phyloP scores from a whole-genome alignment of 2,329 filamentous ascomycete genomes.

The Trichoderma atrobrunneum region DNA sequence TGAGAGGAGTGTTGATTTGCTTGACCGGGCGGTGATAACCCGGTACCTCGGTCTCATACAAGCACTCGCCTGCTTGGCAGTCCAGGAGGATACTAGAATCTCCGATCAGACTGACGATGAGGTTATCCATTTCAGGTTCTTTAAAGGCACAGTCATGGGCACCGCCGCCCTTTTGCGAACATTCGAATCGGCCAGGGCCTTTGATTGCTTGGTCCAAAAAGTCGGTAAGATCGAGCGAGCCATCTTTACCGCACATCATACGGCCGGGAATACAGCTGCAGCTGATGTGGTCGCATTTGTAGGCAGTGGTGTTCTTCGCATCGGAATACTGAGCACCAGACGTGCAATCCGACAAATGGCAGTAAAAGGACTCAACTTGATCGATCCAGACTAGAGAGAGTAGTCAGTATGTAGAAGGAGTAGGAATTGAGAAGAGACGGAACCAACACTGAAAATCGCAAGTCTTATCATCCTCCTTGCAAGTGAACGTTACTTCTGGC shows the following conservation, averaged over 20 bases:
- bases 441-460: slow-evolving; percentile 92
- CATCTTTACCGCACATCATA: slow-evolving; percentile 90
- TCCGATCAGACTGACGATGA: slow-evolving; percentile 86
- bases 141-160: slow-evolving; percentile 73
- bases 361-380: slow-evolving; percentile 92
- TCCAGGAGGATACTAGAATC: slow-evolving; percentile 82
- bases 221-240: slow-evolving; percentile 87
- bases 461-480: slow-evolving; percentile 67
- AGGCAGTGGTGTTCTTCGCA: slow-evolving; percentile 75
- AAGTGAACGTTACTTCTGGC: slow-evolving; percentile 93
- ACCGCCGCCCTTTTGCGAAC: slow-evolving; percentile 62
- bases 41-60: slow-evolving; percentile 88
- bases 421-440: neutral
- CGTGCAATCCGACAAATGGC: slow-evolving; percentile 76
- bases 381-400: slow-evolving; percentile 79
- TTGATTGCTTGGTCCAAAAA: slow-evolving; percentile 80
- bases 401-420: slow-evolving; percentile 15
- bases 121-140: slow-evolving; percentile 86
- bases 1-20: slow-evolving; percentile 93
- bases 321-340: slow-evolving; percentile 68
- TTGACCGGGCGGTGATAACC: slow-evolving; percentile 87
- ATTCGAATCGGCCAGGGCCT: slow-evolving; percentile 82
- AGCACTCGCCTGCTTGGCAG: slow-evolving; percentile 85
- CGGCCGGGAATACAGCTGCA: slow-evolving; percentile 87
- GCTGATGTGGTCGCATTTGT: slow-evolving; percentile 78